These are phyloP conservation scores for Termitomyces sp. DNA, from an alignment of 768 basidiomycete species.

Conservation along the genomic window DNA sequence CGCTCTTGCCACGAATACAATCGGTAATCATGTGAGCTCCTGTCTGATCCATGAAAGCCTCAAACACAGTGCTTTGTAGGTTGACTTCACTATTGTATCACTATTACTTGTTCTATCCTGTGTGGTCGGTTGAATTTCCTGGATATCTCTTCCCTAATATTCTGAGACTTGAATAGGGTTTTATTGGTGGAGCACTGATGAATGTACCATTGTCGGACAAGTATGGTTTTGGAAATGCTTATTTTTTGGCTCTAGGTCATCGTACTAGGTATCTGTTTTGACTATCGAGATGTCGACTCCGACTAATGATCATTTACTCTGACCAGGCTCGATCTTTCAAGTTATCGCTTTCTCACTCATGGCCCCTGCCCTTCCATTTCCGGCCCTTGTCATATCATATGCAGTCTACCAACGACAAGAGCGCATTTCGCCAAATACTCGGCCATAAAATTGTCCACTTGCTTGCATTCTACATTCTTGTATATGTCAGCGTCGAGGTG, in stretches of 20 bases:
- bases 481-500: conserved; percentile 70
- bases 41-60: background rate
- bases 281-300: background rate
- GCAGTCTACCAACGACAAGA: conserved; percentile 15
- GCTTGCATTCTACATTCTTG: conserved; percentile 55
- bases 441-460: conserved; percentile 48
- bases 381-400: conserved; percentile 36
- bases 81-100: conserved; percentile 34
- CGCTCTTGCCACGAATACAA: conserved; percentile 8
- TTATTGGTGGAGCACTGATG: conserved; percentile 22
- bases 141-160: background rate
- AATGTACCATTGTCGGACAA: conserved; percentile 23
- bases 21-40: background rate
- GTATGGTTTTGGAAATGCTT: conserved; percentile 21
- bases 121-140: conserved; percentile 12
- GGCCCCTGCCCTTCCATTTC: conserved; percentile 47
- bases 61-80: conserved; percentile 14
- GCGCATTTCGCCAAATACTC: conserved; percentile 43
- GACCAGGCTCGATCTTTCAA: conserved; percentile 34
- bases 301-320: background rate
- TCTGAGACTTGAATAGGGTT: conserved; percentile 17
- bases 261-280: conserved; percentile 14
- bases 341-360: conserved; percentile 39
- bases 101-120: conserved; percentile 37
- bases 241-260: conserved; percentile 14